Percentiles rank a stretch among this genome's conserved stretches.
Conservation (phyloP, 345 rosid genomes). For the Corymbia maculata region DNA sequence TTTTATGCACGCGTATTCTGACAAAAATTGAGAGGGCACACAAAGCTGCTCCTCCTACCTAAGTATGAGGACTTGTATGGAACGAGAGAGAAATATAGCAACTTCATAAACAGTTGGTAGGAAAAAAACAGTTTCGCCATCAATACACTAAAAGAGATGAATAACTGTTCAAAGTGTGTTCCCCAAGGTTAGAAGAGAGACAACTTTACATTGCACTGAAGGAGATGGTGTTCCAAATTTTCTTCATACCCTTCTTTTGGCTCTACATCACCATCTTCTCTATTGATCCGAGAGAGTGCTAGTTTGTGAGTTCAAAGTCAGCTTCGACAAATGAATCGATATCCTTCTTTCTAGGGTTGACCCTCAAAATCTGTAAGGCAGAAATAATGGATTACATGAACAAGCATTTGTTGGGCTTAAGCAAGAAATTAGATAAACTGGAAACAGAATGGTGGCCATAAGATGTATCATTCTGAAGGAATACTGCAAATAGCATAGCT, state of each 20-base stretch:
- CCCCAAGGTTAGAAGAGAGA: neutral
- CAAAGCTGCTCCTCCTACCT: neutral
- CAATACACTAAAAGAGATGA: neutral
- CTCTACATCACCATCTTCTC: constrained; percentile 13
- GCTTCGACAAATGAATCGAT: constrained; percentile 20
- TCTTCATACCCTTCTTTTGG: neutral
- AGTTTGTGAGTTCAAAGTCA: constrained; percentile 25
- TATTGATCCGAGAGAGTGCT: constrained; percentile 19
- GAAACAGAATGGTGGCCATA: neutral
- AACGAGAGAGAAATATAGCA: neutral
- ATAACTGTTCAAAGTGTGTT: neutral
- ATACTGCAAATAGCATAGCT: neutral
- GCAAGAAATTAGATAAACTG: neutral
- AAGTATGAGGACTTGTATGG: neutral
- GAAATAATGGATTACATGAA: neutral
- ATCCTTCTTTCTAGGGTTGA: constrained; percentile 27
- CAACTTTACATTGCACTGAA: neutral
- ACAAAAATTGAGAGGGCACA: neutral
- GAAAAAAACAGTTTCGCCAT: neutral
- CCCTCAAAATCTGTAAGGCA: constrained; percentile 26
- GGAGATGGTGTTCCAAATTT: neutral
- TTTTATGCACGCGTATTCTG: neutral
- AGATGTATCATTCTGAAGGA: neutral
- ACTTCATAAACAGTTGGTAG: neutral
- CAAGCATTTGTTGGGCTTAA: neutral